Percentiles rank a stretch among this genome's conserved stretches.
Evolutionary conservation across 208 protist genomes (phyloP).

Genomic region (Trypanosoma caninum): DNA sequence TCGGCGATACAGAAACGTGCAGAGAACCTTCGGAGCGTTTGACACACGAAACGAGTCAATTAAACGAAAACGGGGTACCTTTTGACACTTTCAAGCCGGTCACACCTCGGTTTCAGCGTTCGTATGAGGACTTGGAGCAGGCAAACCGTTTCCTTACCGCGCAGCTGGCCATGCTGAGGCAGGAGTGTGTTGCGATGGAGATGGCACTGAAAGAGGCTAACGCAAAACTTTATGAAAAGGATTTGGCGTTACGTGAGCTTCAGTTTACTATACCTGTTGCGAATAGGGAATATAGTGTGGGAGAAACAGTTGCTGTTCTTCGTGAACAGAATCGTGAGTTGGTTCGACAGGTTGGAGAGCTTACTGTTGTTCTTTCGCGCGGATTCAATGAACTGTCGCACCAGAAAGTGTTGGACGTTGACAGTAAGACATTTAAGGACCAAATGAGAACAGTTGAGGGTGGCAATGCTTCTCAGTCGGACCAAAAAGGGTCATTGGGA

Average conservation of each 20-base stretch:
- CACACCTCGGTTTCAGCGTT: slow-evolving; percentile 23
- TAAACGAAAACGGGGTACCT: slow-evolving; percentile 16
- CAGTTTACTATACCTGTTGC: not conserved
- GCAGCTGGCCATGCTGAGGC: slow-evolving; percentile 25
- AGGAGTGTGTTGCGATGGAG: slow-evolving; percentile 25
- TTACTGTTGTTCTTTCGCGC: slow-evolving; percentile 17
- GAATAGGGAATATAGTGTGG: slow-evolving; percentile 10
- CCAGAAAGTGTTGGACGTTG: slow-evolving; percentile 1
- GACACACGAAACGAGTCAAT: slow-evolving; percentile 8
- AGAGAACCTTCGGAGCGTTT: slow-evolving; percentile 23
- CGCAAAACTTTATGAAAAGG: slow-evolving; percentile 19
- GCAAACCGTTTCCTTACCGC: slow-evolving; percentile 23
- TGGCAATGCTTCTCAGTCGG: not conserved
- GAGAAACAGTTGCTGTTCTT: slow-evolving; percentile 7
- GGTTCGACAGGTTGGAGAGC: slow-evolving; percentile 20
- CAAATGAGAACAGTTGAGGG: slow-evolving; percentile 8
- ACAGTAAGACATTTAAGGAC: not conserved
- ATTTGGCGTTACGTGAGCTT: slow-evolving; percentile 14
- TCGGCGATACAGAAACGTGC: slow-evolving; percentile 1
- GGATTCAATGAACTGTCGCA: slow-evolving; percentile 24
- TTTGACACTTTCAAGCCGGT: slow-evolving; percentile 17
- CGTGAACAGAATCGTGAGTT: slow-evolving; percentile 29
- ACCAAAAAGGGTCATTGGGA: slow-evolving; percentile 1
- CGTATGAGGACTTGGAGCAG: slow-evolving; percentile 16
- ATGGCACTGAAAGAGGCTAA: slow-evolving; percentile 22